Percentiles rank a stretch among this genome's conserved stretches.
Conservation (phyloP, 2,329 filamentous ascomycete species). For the Fusarium pseudoanthophilum region DNA sequence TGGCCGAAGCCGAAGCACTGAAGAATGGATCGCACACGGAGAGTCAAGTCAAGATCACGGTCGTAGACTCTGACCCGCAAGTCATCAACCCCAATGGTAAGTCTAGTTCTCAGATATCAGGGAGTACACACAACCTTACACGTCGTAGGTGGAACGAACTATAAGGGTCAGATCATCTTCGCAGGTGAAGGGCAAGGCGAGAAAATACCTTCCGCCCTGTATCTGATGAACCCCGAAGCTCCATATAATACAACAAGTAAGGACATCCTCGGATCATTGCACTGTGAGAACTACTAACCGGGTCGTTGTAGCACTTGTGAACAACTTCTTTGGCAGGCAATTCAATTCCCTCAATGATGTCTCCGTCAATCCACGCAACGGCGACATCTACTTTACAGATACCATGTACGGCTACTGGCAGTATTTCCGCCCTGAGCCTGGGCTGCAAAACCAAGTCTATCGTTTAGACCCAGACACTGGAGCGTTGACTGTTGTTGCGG, state of each 20-base stretch:
- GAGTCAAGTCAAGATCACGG: slow-evolving; percentile 54
- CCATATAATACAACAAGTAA: slow-evolving; percentile 63
- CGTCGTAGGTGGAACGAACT: slow-evolving; percentile 59
- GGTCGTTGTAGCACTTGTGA: slow-evolving; percentile 56
- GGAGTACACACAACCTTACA: no score
- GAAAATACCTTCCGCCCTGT: slow-evolving; percentile 41
- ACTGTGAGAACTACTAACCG: neutral
- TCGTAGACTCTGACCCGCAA: slow-evolving; percentile 55
- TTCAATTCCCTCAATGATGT: slow-evolving; percentile 72
- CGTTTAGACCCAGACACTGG: slow-evolving; percentile 62
- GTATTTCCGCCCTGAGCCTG: slow-evolving; percentile 64
- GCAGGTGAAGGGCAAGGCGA: slow-evolving; percentile 62
- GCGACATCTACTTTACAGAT: slow-evolving; percentile 74
- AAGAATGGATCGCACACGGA: slow-evolving; percentile 3
- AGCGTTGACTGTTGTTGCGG: slow-evolving; percentile 65
- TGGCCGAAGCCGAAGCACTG: slow-evolving; percentile 54
- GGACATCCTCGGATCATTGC: accelerated
- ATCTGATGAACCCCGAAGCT: slow-evolving; percentile 45
- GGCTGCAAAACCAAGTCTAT: slow-evolving; percentile 68
- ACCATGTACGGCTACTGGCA: slow-evolving; percentile 69
- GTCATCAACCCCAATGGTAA: slow-evolving; percentile 63
- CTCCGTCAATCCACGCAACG: slow-evolving; percentile 61
- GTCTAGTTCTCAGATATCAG: no score
- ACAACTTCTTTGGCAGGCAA: slow-evolving; percentile 68
- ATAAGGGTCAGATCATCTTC: slow-evolving; percentile 60